These are phyloP conservation scores for Chaetomiaceae sp. DNA, from an alignment of 2,329 filamentous ascomycete genomes.

Conservation along the genomic window DNA sequence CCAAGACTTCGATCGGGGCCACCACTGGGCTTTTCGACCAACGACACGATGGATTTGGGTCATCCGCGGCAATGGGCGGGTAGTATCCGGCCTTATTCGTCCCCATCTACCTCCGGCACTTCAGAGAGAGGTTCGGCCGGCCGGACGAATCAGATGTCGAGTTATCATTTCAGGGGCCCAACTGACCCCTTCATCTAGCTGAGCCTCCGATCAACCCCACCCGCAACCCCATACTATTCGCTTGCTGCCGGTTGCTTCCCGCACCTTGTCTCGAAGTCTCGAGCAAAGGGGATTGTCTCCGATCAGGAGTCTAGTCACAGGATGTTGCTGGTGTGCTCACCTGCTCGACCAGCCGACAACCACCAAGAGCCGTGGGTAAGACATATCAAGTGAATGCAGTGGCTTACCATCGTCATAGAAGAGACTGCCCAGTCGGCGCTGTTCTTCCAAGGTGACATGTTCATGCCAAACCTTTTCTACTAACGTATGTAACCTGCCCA, in stretches of 20 bases:
- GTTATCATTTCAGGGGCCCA: constrained; percentile 2
- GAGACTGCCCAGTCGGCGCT: not conserved
- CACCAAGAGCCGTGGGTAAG: not conserved
- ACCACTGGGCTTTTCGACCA: not conserved
- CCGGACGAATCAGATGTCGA: constrained; percentile 21
- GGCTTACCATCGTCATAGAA: not conserved
- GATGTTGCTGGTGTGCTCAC: not conserved
- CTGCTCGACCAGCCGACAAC: not conserved
- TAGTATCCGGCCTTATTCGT: constrained; percentile 26
- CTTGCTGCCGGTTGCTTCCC: constrained; percentile 16
- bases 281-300: not conserved
- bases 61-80: constrained; percentile 15
- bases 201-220: constrained; percentile 5
- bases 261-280: constrained; percentile 1
- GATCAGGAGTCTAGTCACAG: not conserved
- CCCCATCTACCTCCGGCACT: constrained; percentile 7
- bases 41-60: constrained; percentile 5
- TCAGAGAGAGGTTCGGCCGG: constrained; percentile 7
- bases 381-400: constrained; percentile 6
- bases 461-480: not conserved
- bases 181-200: constrained; percentile 21
- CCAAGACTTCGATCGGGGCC: no score
- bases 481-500: no score
- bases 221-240: constrained; percentile 10
- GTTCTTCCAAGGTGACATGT: not conserved